These are phyloP conservation scores for Flaveria brownii DNA, from an alignment of 129 eudicot species.

Conservation along the genomic window DNA sequence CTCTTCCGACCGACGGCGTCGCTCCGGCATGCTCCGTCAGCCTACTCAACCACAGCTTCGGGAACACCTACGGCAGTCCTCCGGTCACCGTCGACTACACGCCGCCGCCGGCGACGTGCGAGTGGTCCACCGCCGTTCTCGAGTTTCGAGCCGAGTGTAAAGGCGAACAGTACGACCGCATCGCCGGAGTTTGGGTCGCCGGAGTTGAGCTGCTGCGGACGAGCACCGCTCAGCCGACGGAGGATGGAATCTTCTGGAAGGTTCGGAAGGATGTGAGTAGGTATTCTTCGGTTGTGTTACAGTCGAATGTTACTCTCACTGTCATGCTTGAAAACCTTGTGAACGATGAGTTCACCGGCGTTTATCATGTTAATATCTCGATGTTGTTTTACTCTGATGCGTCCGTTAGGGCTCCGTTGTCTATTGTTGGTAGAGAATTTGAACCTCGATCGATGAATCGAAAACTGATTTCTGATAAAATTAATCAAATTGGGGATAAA, in stretches of 20 bases:
- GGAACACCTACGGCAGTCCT: conserved; percentile 52
- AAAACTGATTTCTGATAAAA: conserved; percentile 38
- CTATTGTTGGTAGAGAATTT: not conserved
- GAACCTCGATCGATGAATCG: conserved; percentile 16
- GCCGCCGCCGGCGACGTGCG: conserved; percentile 45
- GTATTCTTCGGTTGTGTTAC: conserved; percentile 46
- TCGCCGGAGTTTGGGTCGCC: conserved; percentile 66
- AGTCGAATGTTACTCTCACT: conserved; percentile 39
- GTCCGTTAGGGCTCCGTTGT: conserved; percentile 13
- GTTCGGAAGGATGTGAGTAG: conserved; percentile 65
- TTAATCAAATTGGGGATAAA: not conserved
- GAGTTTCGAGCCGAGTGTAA: conserved; percentile 42
- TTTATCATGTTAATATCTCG: conserved; percentile 49
- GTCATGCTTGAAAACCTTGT: conserved; percentile 74
- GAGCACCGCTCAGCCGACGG: conserved; percentile 67
- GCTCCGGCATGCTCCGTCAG: conserved; percentile 50
- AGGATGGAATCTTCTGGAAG: conserved; percentile 57
- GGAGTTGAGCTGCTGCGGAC: conserved; percentile 74
- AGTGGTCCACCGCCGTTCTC: conserved; percentile 50
- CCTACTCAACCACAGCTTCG: conserved; percentile 48
- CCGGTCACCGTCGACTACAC: conserved; percentile 48
- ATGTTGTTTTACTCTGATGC: conserved; percentile 38
- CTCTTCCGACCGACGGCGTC: conserved; percentile 42
- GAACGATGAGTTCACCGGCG: conserved; percentile 60
- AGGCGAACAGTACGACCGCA: conserved; percentile 67